Conservation (phyloP, 768 basidiomycete species). For the Boletales sp. region DNA sequence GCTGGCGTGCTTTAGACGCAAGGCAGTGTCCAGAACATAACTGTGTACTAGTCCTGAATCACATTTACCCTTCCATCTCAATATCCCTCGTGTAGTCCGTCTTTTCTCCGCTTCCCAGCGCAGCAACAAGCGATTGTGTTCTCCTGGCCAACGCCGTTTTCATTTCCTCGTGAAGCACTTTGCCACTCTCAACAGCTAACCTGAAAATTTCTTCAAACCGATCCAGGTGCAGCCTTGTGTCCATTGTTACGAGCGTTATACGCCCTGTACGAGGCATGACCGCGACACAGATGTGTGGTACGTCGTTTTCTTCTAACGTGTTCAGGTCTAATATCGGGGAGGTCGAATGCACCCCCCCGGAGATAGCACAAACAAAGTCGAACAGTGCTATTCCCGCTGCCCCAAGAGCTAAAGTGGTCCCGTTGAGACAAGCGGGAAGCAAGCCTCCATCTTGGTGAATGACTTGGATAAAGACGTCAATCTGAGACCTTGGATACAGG, state of each 20-base stretch:
- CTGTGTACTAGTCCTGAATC: neutral
- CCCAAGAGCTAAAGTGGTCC: slow-evolving; percentile 87
- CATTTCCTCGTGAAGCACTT: slow-evolving; percentile 83
- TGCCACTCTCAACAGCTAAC: slow-evolving; percentile 73
- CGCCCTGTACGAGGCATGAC: slow-evolving; percentile 84
- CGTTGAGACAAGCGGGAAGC: slow-evolving; percentile 90
- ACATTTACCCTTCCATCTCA: slow-evolving; percentile 35
- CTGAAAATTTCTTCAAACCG: slow-evolving; percentile 87
- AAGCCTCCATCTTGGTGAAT: slow-evolving; percentile 93
- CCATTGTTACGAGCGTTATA: slow-evolving; percentile 87
- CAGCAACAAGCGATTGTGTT: slow-evolving; percentile 58
- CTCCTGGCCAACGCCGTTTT: slow-evolving; percentile 60
- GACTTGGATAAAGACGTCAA: slow-evolving; percentile 91
- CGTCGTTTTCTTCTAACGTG: slow-evolving; percentile 83
- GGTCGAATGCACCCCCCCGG: slow-evolving; percentile 81
- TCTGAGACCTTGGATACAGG: slow-evolving; percentile 91
- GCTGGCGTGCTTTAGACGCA: slow-evolving; percentile 85
- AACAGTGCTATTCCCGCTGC: slow-evolving; percentile 86
- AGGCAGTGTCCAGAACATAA: slow-evolving; percentile 21
- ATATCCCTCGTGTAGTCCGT: slow-evolving; percentile 29
- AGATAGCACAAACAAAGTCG: slow-evolving; percentile 89
- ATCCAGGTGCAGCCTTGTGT: slow-evolving; percentile 90
- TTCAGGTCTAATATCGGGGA: slow-evolving; percentile 85
- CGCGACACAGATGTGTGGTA: slow-evolving; percentile 86
- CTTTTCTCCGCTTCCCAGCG: slow-evolving; percentile 52